phyloP scores from a whole-genome alignment of 805 yeast species.

The Ogataea paraovalis region DNA sequence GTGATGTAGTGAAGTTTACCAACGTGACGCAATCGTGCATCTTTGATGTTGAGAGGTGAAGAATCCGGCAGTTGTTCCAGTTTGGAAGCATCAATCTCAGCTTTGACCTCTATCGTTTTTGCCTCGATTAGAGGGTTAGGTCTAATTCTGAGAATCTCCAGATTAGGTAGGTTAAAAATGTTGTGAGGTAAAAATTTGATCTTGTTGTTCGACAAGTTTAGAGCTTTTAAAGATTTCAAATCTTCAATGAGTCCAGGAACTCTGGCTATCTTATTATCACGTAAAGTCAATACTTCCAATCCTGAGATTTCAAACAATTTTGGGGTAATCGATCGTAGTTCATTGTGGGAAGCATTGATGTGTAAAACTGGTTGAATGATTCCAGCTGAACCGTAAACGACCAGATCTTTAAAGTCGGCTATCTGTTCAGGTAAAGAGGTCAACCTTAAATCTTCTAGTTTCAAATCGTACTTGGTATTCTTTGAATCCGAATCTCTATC shows the following conservation, averaged over 20 bases:
- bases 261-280: constrained; percentile 45
- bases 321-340: constrained; percentile 44
- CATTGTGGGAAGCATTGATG: constrained; percentile 49
- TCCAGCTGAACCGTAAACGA: constrained; percentile 36
- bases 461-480: constrained; percentile 37
- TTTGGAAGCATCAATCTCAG: constrained; percentile 19
- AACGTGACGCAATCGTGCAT: constrained; percentile 18
- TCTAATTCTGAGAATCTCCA: constrained; percentile 47
- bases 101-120: constrained; percentile 11
- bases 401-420: constrained; percentile 52
- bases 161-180: constrained; percentile 40
- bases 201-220: constrained; percentile 50
- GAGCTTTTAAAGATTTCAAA: constrained; percentile 40
- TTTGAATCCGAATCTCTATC: constrained; percentile 33
- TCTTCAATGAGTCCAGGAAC: constrained; percentile 46
- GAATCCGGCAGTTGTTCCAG: constrained; percentile 21
- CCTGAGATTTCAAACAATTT: constrained; percentile 46
- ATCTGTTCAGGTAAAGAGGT: constrained; percentile 53
- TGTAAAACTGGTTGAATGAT: constrained; percentile 38
- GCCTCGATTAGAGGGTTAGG: constrained; percentile 45
- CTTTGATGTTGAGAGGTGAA: constrained; percentile 3
- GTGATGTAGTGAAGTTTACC: constrained; percentile 30
- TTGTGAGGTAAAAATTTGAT: constrained; percentile 50
- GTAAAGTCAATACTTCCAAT: constrained; percentile 47
- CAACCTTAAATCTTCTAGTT: constrained; percentile 45